Evolutionary conservation across 352 stramenopile genomes (phyloP).

Genomic region (Pythium phragmiticola): DNA sequence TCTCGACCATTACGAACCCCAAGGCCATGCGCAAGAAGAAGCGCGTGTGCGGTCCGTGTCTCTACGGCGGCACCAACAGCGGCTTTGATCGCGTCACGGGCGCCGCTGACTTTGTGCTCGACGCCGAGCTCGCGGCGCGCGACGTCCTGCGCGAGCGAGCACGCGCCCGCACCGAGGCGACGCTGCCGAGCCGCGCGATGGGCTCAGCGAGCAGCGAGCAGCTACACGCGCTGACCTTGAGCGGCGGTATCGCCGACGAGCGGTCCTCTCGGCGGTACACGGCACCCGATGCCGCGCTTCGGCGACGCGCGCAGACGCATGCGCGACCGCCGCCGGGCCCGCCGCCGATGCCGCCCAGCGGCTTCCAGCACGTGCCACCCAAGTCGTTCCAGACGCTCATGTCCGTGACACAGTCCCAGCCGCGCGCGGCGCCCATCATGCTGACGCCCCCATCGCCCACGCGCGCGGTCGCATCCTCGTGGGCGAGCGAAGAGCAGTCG

Average conservation of each 20-base stretch:
- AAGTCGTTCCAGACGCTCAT: too few relatives aligned
- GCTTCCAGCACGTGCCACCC: too few relatives aligned
- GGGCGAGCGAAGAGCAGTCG: conserved; percentile 25
- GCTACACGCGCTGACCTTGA: background rate
- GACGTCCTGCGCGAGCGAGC: conserved; percentile 12
- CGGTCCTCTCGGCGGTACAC: conserved; percentile 23
- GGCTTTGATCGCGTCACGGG: conserved; percentile 23
- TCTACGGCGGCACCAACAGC: conserved; percentile 48
- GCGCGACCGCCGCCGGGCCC: background rate
- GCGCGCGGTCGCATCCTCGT: conserved; percentile 8
- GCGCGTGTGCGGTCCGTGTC: conserved; percentile 61
- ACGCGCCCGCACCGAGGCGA: conserved; percentile 10
- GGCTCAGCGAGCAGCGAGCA: background rate
- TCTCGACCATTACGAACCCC: conserved; percentile 61
- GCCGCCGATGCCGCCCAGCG: background rate
- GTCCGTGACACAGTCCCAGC: background rate
- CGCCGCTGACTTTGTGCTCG: conserved; percentile 10
- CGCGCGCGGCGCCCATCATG: conserved; percentile 10
- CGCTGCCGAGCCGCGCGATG: background rate
- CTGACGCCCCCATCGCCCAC: conserved; percentile 18
- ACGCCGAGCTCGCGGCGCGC: conserved; percentile 10
- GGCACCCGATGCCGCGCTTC: conserved; percentile 8
- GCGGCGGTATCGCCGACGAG: background rate
- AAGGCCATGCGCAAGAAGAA: conserved; percentile 55
- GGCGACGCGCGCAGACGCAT: background rate